Evolutionary conservation across 2,329 filamentous ascomycete species (phyloP), one percentile per base, ranked within the genome.

Genomic region (Fusarium nisikadoi): DNA sequence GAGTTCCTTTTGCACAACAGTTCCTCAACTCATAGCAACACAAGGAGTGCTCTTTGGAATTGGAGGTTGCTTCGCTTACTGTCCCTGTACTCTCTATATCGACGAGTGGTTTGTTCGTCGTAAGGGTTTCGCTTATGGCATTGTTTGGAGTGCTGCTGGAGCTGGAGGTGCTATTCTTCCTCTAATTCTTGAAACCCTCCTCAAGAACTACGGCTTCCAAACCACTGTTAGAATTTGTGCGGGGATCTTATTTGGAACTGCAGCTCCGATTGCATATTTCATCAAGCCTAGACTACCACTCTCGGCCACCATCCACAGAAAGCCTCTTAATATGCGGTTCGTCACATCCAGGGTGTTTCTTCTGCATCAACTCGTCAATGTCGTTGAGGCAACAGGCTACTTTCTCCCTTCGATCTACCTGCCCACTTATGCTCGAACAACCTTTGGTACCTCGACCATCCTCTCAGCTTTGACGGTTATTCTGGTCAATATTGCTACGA

Each of bases 351-450:
- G 80, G 12, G 83, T 84, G 3, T 89, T 91, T 74, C 83, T 86
- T 66, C 81, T 90, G 53, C 87, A 89, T 78, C 84, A 86, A 70
- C 71, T 85, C 43, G 86, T 85, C 50, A 91, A 88, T 60, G 80
- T 88, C 5, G 78, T 89, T 39, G 87, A 90, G 77, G 86, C 86
- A 56, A 81, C 83, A 23, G 89, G 88, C 17, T 91, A 88, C 77
- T 89, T 89, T 62, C 83, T 91, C 19, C 89, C 89, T 8, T 84
- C 86, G 11, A 88, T 89, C 20, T 90, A 89, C 76, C 81, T 90
- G 12, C 85, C 86, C 20, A 84, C 83, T 6, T 90, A 89, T 72
- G 87, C 88, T 13, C 78, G 80, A 43, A 79, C 78, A 25, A 80
- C 83, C 12, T 80, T 88, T n/a, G 81, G 84, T 5, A 80, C 83